Conservation (phyloP, 257 asterid genomes). For the Lavandula angustifolia region DNA sequence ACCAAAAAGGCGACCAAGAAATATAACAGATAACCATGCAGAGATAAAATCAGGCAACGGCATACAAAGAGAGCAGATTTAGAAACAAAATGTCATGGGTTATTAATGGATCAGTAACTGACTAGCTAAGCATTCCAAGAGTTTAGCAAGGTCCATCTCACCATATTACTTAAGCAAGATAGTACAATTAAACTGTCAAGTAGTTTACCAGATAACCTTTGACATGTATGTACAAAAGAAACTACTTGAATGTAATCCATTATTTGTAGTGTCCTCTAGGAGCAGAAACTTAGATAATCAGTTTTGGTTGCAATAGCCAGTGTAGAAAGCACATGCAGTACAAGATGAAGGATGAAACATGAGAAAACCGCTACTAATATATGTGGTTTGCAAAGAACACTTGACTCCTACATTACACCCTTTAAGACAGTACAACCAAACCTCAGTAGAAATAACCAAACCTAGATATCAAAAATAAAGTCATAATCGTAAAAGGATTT, state of each 20-base stretch:
- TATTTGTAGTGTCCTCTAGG: slow-evolving; percentile 3
- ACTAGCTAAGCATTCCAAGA: background rate
- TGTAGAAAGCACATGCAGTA: background rate
- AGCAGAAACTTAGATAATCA: background rate
- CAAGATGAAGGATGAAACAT: background rate
- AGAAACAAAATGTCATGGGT: background rate
- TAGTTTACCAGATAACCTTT: slow-evolving; percentile 2
- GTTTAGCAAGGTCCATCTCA: slow-evolving; percentile 4
- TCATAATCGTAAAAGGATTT: background rate
- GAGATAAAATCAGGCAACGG: slow-evolving; percentile 11
- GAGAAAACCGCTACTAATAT: background rate
- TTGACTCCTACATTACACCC: background rate
- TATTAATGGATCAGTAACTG: background rate
- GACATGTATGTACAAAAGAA: too few relatives aligned
- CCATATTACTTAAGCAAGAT: too few relatives aligned
- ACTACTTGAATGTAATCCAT: background rate
- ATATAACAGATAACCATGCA: slow-evolving; percentile 15
- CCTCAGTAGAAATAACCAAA: too few relatives aligned
- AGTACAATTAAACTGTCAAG: background rate
- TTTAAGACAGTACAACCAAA: slow-evolving; percentile 18
- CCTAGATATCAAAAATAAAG: background rate
- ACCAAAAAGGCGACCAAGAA: slow-evolving; percentile 17
- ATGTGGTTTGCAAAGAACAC: background rate
- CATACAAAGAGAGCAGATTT: background rate
- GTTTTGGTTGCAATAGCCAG: slow-evolving; percentile 11